Evolutionary conservation across 371 early-diverging fungal genomes (phyloP).

Genomic region (Capniomyces stellatus): DNA sequence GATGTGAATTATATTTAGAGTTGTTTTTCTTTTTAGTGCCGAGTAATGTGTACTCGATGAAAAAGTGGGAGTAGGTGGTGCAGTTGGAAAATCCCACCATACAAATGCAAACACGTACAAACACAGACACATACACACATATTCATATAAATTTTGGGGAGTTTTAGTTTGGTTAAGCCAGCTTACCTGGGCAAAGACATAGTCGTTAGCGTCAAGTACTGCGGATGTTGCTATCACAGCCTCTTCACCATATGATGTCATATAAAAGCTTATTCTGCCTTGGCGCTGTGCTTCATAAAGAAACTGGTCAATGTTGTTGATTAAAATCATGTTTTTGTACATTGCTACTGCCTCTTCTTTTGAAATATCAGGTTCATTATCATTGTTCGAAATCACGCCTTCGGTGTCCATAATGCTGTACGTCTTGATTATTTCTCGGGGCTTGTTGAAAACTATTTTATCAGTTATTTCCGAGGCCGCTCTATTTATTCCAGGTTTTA

Average conservation of each 20-base stretch:
- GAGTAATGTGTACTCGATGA: too few relatives aligned
- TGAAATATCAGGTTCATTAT: constrained; percentile 62
- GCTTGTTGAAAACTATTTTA: neutral
- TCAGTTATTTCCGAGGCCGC: neutral
- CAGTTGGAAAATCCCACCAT: too few relatives aligned
- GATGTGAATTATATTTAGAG: too few relatives aligned
- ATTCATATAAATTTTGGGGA: too few relatives aligned
- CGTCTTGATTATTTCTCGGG: constrained; percentile 40
- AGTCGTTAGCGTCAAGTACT: constrained; percentile 65
- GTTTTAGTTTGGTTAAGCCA: neutral
- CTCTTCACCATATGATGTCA: constrained; percentile 96
- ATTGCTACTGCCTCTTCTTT: constrained; percentile 44
- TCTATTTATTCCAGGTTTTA: too few relatives aligned
- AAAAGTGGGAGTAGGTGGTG: too few relatives aligned
- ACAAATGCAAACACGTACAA: too few relatives aligned
- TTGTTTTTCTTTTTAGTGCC: too few relatives aligned
- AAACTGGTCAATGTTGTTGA: constrained; percentile 82
- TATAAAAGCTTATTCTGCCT: constrained; percentile 94
- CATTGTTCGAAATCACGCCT: constrained; percentile 49
- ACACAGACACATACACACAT: too few relatives aligned
- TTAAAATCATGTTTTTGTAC: constrained; percentile 75
- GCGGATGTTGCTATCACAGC: constrained; percentile 81
- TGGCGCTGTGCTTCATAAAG: constrained; percentile 96
- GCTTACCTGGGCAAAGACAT: constrained; percentile 60
- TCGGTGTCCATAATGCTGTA: constrained; percentile 85